Base-by-base conservation (phyloP, 2,329 filamentous ascomycete species). In the Ambrosiella beaveri region DNA sequence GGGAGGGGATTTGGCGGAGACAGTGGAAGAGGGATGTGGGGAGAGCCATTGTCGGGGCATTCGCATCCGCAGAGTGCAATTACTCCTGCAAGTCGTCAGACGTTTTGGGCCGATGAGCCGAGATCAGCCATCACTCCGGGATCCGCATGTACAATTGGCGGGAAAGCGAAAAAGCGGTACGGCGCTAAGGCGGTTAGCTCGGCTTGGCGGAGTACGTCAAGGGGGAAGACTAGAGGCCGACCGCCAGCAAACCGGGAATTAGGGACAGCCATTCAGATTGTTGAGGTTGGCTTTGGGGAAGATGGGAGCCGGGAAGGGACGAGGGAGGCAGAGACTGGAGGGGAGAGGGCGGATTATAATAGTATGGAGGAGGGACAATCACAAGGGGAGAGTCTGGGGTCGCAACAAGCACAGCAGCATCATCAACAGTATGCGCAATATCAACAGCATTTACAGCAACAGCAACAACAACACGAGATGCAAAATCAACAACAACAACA, bases 181-280 rank as follows among this genome's bases (percentile, higher is more conserved):
- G 89, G 89, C 0, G 86, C 88, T 0, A 81, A 81, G 65, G 88
- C 87, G 6, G 88, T 95, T 0, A 95, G 89, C 0, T 95, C 89
- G 8, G 90, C 90, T 0, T 96, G 90, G 90, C 81, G 85, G 6
- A 61, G 59, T 50, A 57, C 58, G 9, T 59, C 59, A 6, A 58
- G 56, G 2, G 83, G 84, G 1, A 94, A 90, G 67, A 75, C 85
- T 12, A 76, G 89, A 63, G 89, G 90, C 6, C 76, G 90, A 60
- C 90, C 90, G 47, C 87, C 88, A 17, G 49, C 49, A 27, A 50
- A 49, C 13, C 27, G 55, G 3, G 44, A 47, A 17, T 13, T 15
- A 17, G 44, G 11, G 11, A n/a, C n/a, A 13, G 15, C 6, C 11
- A 47, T 47, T 17, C 44, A 47, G 44, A 47, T 47, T 15, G 44